Base-by-base conservation (phyloP, 2,329 filamentous ascomycete genomes). In the Metarhizium anisopliae region DNA sequence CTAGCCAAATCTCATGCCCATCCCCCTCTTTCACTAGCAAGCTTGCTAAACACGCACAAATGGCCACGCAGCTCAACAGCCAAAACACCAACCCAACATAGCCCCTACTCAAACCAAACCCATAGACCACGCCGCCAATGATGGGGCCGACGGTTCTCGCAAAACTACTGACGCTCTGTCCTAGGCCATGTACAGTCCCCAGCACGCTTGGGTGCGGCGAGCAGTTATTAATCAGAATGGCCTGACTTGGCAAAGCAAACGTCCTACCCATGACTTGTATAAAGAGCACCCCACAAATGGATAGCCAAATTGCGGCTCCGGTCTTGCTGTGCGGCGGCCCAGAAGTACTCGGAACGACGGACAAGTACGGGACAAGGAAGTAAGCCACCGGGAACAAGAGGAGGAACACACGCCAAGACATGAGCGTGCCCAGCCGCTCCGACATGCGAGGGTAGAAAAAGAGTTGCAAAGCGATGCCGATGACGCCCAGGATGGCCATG, bases 331-430 rank as follows among this genome's bases (percentile, higher is more conserved):
- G 74, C 1, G 83, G 70, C 1, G 74, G 68, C 1, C 73, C 65
- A 54, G 78, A 64, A 45, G 72, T 58, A 42, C 80, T 81, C 0
- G 85, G 87, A 1, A 91, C 75, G 35, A 91, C 69, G 1, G 87
- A 80, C 13, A 93, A 77, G 65, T 85, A 91, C 0, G 89, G 89
- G 42, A 87, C 79, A 10, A 87, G 65, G 10, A 83, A 72, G 68
- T 93, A 93, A 0, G 85, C 79, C 10, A 89, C 36, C 0, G 89
- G 86, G 59, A 91, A 92, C 52, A 86, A 79, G 47, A 84, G 78
- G 1, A 92, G 74, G 43, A 84, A 88, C n/a, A 79, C 69, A 3
- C 85, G 81, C 77, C 86, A 90, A 47, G 83, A 85, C 5, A 75
- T 74, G 53, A 91, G 71, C 1, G 86, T 87, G 38, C 89, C 89